Percentiles rank a stretch among this genome's conserved stretches.
Evolutionary conservation across 495 filamentous ascomycete genomes (phyloP).

Genomic region (Eremomyces bilateralis): DNA sequence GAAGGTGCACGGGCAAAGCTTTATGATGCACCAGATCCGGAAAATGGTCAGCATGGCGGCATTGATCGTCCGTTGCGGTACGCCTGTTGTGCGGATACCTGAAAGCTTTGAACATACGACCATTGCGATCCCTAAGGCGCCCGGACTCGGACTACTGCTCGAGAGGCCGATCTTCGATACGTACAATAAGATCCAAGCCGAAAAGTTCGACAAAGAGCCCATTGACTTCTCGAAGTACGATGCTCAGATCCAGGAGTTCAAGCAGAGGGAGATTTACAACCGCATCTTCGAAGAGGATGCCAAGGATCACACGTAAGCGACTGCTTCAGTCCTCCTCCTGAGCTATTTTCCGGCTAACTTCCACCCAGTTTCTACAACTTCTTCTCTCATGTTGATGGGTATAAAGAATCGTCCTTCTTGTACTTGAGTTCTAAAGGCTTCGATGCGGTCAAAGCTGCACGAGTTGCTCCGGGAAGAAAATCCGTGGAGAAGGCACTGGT

Average conservation of each 20-base stretch:
- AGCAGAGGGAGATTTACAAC: conserved; percentile 80
- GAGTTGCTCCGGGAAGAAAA: too few species aligned
- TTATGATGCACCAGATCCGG: conserved; percentile 99
- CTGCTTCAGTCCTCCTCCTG: conserved; percentile 4
- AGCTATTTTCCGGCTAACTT: conserved; percentile 3
- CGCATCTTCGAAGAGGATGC: conserved; percentile 80
- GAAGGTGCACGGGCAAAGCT: conserved; percentile 90
- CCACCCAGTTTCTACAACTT: conserved; percentile 46
- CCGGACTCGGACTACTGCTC: conserved; percentile 65
- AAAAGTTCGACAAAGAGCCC: conserved; percentile 29
- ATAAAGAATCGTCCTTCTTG: conserved; percentile 46
- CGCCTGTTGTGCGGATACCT: conserved; percentile 37
- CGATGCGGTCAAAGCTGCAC: too few species aligned
- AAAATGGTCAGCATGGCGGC: conserved; percentile 94
- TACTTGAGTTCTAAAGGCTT: conserved; percentile 33
- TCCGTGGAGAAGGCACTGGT: too few species aligned
- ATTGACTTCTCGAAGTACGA: conserved; percentile 63
- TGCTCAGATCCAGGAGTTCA: conserved; percentile 65
- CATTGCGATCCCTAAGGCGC: conserved; percentile 85
- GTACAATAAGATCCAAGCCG: conserved; percentile 46
- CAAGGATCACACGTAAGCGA: conserved; percentile 22
- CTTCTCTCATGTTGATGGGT: conserved; percentile 71
- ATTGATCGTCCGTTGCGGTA: conserved; percentile 62
- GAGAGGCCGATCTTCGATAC: conserved; percentile 75
- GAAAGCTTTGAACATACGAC: conserved; percentile 36